Evolutionary conservation across 192 early-diverging fungal genomes (phyloP).

Genomic region (Paraglomus occultum): DNA sequence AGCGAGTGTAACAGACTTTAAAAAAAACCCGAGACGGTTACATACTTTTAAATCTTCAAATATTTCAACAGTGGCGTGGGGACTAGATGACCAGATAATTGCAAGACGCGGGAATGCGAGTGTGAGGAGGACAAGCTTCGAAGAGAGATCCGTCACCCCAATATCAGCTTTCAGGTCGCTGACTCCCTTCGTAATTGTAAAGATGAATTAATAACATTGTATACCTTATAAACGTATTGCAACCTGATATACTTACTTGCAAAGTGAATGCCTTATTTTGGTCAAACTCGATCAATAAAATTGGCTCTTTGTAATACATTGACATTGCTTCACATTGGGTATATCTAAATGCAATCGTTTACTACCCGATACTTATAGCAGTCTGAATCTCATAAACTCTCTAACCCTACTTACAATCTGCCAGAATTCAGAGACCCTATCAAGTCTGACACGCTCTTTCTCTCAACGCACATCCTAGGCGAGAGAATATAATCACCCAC

Average conservation of each 20-base stretch:
- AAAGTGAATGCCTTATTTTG: conserved; percentile 77
- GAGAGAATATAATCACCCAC: conserved; percentile 94
- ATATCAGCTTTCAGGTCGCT: conserved; percentile 55
- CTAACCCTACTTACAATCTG: conserved; percentile 62
- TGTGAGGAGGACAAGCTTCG: conserved; percentile 72
- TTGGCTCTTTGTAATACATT: conserved; percentile 71
- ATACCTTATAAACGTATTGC: background rate
- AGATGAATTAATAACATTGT: conserved; percentile 15
- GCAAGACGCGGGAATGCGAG: conserved; percentile 82
- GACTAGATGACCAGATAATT: conserved; percentile 86
- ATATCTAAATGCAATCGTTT: conserved; percentile 43
- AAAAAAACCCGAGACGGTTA: background rate
- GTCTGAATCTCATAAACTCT: background rate
- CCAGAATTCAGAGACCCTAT: conserved; percentile 80
- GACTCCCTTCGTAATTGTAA: conserved; percentile 43
- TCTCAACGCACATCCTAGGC: conserved; percentile 83
- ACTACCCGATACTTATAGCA: background rate
- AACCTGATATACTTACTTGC: conserved; percentile 46
- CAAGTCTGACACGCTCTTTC: conserved; percentile 90
- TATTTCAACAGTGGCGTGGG: conserved; percentile 81
- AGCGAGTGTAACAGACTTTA: background rate
- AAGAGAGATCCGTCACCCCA: conserved; percentile 57
- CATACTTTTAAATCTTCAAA: conserved; percentile 87
- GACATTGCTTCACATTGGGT: conserved; percentile 89
- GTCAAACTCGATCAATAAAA: conserved; percentile 93